Conservation (phyloP, 495 filamentous ascomycete species). For the Penicillium odoratum region DNA sequence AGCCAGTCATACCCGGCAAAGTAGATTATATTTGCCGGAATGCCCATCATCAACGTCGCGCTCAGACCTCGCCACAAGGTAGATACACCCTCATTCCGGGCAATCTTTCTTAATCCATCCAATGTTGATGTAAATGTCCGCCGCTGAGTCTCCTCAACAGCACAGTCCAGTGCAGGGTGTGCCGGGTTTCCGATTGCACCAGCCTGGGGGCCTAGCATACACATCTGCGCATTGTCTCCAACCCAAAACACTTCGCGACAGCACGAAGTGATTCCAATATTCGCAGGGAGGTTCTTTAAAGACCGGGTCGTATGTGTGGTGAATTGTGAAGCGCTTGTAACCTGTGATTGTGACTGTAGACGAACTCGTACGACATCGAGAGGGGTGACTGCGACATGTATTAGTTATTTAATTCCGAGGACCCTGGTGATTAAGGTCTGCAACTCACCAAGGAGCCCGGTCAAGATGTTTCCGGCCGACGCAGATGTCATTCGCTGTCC, state of each 20-base stretch:
- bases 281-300: conserved; percentile 66
- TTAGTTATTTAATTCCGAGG: conserved; percentile 11
- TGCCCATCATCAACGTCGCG: conserved; percentile 89
- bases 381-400: conserved; percentile 73
- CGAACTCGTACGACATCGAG: conserved; percentile 96
- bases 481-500: conserved; percentile 93
- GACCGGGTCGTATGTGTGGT: conserved; percentile 51
- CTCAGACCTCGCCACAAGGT: conserved; percentile 93
- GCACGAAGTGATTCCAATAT: conserved; percentile 90
- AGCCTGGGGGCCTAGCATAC: conserved; percentile 60
- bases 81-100: conserved; percentile 84
- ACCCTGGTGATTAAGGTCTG: neutral
- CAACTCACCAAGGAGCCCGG: conserved; percentile 77
- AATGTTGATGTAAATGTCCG: conserved; percentile 86
- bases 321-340: conserved; percentile 37
- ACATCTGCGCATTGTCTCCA: conserved; percentile 79
- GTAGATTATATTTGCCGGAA: conserved; percentile 96
- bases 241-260: conserved; percentile 98
- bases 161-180: conserved; percentile 63
- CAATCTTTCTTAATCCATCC: conserved; percentile 92
- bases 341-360: conserved; percentile 76
- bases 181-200: conserved; percentile 33
- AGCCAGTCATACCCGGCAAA: conserved; percentile 98
- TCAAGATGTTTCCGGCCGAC: conserved; percentile 84
- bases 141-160: conserved; percentile 80